Conservation (phyloP, 768 basidiomycete genomes). For the Tricholoma saponaceum region DNA sequence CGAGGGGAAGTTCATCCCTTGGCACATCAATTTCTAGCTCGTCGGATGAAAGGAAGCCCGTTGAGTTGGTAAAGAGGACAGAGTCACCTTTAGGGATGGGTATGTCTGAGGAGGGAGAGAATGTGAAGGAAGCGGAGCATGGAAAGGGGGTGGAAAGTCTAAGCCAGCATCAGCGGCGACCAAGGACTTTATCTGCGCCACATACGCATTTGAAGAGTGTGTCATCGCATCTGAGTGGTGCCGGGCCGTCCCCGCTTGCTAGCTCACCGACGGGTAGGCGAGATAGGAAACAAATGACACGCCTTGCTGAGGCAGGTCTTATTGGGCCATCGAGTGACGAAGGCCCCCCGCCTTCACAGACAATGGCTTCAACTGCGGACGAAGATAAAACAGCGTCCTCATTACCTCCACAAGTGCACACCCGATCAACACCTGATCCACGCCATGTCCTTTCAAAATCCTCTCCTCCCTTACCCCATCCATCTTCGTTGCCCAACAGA, state of each 20-base stretch:
- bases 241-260: conserved; percentile 7
- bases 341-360: neutral
- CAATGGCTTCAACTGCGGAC: neutral
- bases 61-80: neutral
- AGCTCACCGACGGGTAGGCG: neutral
- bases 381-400: neutral
- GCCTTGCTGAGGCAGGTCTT: neutral
- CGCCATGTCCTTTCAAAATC: neutral
- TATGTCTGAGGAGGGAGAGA: neutral
- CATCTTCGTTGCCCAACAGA: neutral
- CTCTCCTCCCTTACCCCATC: neutral
- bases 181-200: conserved; percentile 12
- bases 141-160: neutral
- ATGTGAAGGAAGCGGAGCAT: neutral
- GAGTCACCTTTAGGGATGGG: neutral
- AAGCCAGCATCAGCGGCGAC: neutral
- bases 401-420: neutral
- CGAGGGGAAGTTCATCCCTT: conserved; percentile 6
- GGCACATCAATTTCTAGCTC: conserved; percentile 11
- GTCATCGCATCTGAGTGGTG: neutral
- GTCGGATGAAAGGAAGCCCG: conserved; percentile 1
- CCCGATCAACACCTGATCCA: neutral
- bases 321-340: neutral
- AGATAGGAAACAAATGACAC: neutral
- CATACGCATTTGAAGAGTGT: conserved; percentile 1